A percentile compares a stretch with the other conserved stretches of the same genome.
Conservation (phyloP, 1,284 basidiomycete species). For the Ustilago xerochloae region DNA sequence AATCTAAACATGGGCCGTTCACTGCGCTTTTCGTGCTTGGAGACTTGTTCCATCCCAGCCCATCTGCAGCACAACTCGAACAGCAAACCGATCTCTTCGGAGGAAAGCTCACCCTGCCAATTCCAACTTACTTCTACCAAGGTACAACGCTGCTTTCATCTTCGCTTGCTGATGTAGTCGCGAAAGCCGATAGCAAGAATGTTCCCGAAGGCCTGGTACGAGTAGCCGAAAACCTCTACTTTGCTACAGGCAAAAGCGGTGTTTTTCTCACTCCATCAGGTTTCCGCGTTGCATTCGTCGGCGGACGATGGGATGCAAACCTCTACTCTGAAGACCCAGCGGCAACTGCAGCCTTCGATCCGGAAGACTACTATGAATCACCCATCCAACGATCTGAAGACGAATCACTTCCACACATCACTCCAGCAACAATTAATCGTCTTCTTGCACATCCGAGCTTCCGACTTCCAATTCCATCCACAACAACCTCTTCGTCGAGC, state of each 20-base stretch:
- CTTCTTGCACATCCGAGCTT: slow-evolving; percentile 47
- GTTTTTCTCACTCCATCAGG: slow-evolving; percentile 24
- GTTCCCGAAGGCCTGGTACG: slow-evolving; percentile 7
- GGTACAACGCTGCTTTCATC: slow-evolving; percentile 70
- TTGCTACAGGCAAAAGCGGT: slow-evolving; percentile 49
- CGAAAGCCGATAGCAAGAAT: not conserved
- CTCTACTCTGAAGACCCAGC: slow-evolving; percentile 15
- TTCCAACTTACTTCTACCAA: slow-evolving; percentile 94
- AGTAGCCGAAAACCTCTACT: slow-evolving; percentile 51
- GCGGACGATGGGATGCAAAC: slow-evolving; percentile 37
- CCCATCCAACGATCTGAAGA: slow-evolving; percentile 1
- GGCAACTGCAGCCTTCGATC: slow-evolving; percentile 3
- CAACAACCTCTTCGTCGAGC: not conserved
- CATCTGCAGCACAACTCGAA: slow-evolving; percentile 68
- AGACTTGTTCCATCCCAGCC: slow-evolving; percentile 80
- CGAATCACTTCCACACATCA: slow-evolving; percentile 24
- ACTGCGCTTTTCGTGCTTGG: slow-evolving; percentile 86
- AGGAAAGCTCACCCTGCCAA: slow-evolving; percentile 78
- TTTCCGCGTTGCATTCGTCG: slow-evolving; percentile 52
- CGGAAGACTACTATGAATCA: slow-evolving; percentile 22
- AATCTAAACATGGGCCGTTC: slow-evolving; percentile 94
- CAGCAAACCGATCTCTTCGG: slow-evolving; percentile 75
- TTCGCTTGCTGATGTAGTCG: slow-evolving; percentile 3
- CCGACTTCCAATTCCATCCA: slow-evolving; percentile 13
- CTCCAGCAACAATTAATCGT: slow-evolving; percentile 20